These are phyloP conservation scores for Fusarium poae DNA, from an alignment of 2,329 filamentous ascomycete genomes.

Conservation along the genomic window DNA sequence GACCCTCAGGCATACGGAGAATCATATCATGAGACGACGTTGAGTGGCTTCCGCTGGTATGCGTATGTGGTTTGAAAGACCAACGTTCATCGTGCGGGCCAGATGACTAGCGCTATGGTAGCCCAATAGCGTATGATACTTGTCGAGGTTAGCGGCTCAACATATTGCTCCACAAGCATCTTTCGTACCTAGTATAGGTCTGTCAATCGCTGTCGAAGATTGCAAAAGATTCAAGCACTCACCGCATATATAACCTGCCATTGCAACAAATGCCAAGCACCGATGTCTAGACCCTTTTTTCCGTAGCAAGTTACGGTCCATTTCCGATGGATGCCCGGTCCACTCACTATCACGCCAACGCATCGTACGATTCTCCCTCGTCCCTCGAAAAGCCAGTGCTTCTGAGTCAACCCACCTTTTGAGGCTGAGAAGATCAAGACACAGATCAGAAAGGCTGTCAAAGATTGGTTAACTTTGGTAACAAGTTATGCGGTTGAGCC, in stretches of 20 bases:
- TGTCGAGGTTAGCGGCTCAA: not conserved
- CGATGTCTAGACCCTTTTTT: constrained; percentile 16
- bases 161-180: not conserved
- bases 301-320: constrained; percentile 42
- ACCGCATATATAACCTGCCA: not conserved
- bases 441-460: not conserved
- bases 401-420: constrained; percentile 1
- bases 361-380: constrained; percentile 47
- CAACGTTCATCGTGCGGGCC: not conserved
- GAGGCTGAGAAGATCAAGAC: constrained; percentile 3
- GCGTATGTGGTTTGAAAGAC: not conserved
- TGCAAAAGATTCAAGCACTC: not conserved
- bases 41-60: not conserved
- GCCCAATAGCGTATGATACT: constrained; percentile 2
- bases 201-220: not conserved
- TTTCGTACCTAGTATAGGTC: not conserved
- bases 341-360: constrained; percentile 43
- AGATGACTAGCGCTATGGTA: not conserved
- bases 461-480: constrained; percentile 6
- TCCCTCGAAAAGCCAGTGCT: constrained; percentile 1
- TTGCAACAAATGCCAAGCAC: constrained; percentile 1
- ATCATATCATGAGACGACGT: constrained; percentile 13
- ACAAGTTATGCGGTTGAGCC: constrained; percentile 18
- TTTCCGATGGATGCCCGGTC: constrained; percentile 45
- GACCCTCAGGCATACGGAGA: no score